These are phyloP conservation scores for Trichoderma koningiopsis DNA, from an alignment of 2,329 filamentous ascomycete genomes.

Conservation along the genomic window DNA sequence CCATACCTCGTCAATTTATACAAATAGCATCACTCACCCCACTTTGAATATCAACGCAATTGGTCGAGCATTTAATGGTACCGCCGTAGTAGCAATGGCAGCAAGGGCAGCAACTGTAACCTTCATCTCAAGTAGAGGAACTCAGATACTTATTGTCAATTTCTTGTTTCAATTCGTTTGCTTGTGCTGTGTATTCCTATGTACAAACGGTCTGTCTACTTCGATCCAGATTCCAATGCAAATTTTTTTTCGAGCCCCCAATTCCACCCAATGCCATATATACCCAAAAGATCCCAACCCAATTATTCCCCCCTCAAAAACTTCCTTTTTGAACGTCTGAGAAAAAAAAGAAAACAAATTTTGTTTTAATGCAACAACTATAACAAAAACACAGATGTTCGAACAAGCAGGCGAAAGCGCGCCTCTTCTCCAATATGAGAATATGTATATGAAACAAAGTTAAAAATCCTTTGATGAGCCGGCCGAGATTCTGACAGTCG, in stretches of 20 bases:
- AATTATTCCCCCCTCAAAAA: not conserved
- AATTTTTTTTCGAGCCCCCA: not conserved
- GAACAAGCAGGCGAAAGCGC: not conserved
- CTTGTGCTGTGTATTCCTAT: slow-evolving; percentile 23
- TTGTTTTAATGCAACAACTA: not conserved
- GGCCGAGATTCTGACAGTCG: slow-evolving; percentile 16
- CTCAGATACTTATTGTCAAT: not conserved
- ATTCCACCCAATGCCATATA: slow-evolving; percentile 18
- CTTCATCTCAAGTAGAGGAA: not conserved
- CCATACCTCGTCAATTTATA: not conserved
- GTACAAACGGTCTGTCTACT: slow-evolving; percentile 23
- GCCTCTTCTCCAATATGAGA: not conserved
- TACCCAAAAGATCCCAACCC: slow-evolving; percentile 1
- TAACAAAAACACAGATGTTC: not conserved
- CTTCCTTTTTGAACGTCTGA: not conserved
- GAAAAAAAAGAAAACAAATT: not conserved
- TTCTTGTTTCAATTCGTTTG: slow-evolving; percentile 18
- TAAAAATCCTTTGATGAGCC: slow-evolving; percentile 8
- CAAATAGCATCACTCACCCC: not conserved
- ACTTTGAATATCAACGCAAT: not conserved
- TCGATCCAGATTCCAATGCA: not conserved
- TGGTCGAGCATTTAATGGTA: not conserved
- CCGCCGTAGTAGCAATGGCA: not conserved
- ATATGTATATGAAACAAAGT: not conserved
- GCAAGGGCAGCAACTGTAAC: not conserved